Evolutionary conservation across 2,329 filamentous ascomycete genomes (phyloP), one percentile per base, ranked within the genome.

Genomic region (Beauveria sp.): DNA sequence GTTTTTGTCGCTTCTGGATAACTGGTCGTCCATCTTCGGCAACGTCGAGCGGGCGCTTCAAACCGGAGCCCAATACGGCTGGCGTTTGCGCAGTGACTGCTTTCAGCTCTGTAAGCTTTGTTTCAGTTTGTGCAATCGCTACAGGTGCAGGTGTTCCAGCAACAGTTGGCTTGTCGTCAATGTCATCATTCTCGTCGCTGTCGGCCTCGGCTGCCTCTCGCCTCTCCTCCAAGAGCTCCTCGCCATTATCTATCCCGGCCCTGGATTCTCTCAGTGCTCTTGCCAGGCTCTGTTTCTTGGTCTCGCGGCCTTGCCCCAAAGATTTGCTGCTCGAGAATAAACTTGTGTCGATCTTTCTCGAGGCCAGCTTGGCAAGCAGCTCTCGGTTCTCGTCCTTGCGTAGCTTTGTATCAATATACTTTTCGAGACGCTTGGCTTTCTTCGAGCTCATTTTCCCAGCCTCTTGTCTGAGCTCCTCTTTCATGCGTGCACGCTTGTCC

Each of bases 321-420:
- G 86, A 85, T 66, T 85, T 90, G 58, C 88, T 90, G 72, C 91
- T 96, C 62, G 86, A 82, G 64, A 96, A 88, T 22, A 91, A 77
- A 64, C 84, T 90, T 1, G 91, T 96, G 71, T 98, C 93, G 66
- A 95, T 84, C 70, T 89, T 92, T 60, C 85, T 82, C 64, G 85
- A 81, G 20, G 90, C 90, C 28, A 99, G 81, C 72, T 95, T 93
- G 71, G 90, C 89, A 68, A 98, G 81, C 34, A 99, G 79, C 62
- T 87, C 89, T 31, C 90, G 81, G 69, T 91, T 96, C 74, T 98
- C 93, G 71, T 99, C 95, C 74, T 96, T 97, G 74, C 88, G 90
- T 51, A 99, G 79, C 80, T 99, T 99, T 63, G 84, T 95, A 69
- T 98, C 93, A 66, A 88, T 86, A 70, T 88, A 88, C 69, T 88